Evolutionary conservation across 2,329 filamentous ascomycete genomes (phyloP), one percentile per base, ranked within the genome.

Genomic region (Curvularia eragrostidis): DNA sequence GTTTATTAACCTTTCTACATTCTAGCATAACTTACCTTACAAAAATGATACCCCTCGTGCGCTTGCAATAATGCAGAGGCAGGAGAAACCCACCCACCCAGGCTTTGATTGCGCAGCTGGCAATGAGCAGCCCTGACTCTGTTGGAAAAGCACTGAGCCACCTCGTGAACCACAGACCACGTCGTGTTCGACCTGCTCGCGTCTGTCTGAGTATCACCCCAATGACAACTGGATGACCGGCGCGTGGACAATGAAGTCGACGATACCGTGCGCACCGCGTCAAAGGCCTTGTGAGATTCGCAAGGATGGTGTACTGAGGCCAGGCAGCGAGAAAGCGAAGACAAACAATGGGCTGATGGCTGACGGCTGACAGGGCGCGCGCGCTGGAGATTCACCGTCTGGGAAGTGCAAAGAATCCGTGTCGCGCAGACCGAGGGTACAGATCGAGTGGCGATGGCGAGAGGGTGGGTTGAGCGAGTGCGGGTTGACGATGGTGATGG

Each of bases 281-380:
- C 51, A 56, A 56, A 58, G 60, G 63, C 54, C 62, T 62, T 51
- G 53, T 52, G 53, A 58, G 46, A 18, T 57, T 63, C 59, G 54
- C 61, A 64, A 64, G 62, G 62, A 64, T 63, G 57, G 59, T 52
- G 51, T 30, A 54, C 62, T 59, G 59, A 57, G 48, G 48, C 52
- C 13, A 48, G 48, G 21, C 51, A 32, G 48, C 48, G 28, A 38
- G 43, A 26, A 21, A 48, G 39, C 43, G n/a, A 58, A 61, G 58
- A 63, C 26, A 38, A 38, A 41, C 28, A 39, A 26, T 15, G 30
- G 4, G 32, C n/a, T 42, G 19, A 50, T 28, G 49, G 36, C 49
- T 57, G 49, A 39, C 49, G 23, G 30, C n/a, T n/a, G n/a, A n/a
- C n/a, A n/a, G 44, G 28, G 23, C 13, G 32, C 10, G 39, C 24